These are phyloP conservation scores for Fusarium nurragi DNA, from an alignment of 2,329 filamentous ascomycete genomes.

Conservation along the genomic window DNA sequence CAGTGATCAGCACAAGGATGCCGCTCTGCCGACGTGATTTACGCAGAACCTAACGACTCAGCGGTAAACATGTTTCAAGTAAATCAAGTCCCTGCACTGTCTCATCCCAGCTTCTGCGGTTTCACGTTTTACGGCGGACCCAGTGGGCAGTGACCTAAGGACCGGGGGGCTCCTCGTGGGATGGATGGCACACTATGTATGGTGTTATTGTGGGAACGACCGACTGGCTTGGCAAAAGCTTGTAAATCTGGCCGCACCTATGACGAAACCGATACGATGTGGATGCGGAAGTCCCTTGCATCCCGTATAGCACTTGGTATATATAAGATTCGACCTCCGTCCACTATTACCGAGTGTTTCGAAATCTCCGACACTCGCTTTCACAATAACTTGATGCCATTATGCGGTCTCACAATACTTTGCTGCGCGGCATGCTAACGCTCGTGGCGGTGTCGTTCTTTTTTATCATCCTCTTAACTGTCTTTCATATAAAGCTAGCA, in stretches of 20 bases:
- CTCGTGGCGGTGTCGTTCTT: constrained; percentile 15
- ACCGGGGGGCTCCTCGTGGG: background rate
- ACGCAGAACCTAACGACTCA: background rate
- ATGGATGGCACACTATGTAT: constrained; percentile 22
- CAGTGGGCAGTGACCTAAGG: background rate
- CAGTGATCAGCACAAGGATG: constrained; percentile 8
- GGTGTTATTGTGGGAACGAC: background rate
- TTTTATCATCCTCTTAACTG: constrained; percentile 10
- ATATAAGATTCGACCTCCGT: constrained; percentile 7
- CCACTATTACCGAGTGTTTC: background rate
- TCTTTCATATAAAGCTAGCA: constrained; percentile 23
- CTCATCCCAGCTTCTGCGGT: background rate
- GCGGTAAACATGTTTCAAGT: constrained; percentile 16
- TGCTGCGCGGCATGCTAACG: constrained; percentile 18
- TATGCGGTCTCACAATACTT: constrained; percentile 21
- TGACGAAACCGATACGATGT: constrained; percentile 5
- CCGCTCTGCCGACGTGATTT: background rate
- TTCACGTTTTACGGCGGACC: constrained; percentile 10
- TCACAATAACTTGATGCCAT: background rate
- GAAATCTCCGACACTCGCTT: background rate
- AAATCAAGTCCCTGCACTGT: background rate
- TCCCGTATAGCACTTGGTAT: background rate
- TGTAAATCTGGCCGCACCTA: constrained; percentile 14
- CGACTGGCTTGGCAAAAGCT: constrained; percentile 32
- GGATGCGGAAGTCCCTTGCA: background rate